phyloP scores from a whole-genome alignment of 2,329 filamentous ascomycete genomes.

The Curvularia hawaiiensis region DNA sequence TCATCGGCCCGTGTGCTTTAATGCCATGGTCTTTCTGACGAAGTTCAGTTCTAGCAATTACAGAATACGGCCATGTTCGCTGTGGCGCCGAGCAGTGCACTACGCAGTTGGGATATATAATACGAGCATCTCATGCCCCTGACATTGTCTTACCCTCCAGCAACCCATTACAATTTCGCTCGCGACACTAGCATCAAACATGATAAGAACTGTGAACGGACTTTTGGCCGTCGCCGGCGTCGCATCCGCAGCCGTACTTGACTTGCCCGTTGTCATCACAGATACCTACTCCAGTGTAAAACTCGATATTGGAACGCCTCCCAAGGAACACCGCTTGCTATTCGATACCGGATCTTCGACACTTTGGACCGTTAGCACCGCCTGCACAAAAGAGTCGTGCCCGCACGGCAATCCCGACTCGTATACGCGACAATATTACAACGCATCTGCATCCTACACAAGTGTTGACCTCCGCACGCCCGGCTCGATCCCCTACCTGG shows the following conservation, averaged over 20 bases:
- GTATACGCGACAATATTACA: conserved; percentile 20
- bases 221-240: conserved; percentile 5
- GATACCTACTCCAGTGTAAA: conserved; percentile 14
- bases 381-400: conserved; percentile 21
- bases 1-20: not conserved
- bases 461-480: conserved; percentile 14
- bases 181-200: not conserved
- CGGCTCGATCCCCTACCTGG: conserved; percentile 18
- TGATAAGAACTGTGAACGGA: conserved; percentile 1
- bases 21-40: not conserved
- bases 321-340: conserved; percentile 18
- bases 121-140: not conserved
- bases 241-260: conserved; percentile 19
- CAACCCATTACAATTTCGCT: not conserved
- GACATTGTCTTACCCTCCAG: no score
- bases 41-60: not conserved
- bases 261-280: conserved; percentile 19
- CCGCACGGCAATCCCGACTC: conserved; percentile 5
- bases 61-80: not conserved
- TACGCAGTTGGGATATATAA: not conserved
- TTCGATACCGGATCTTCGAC: conserved; percentile 28
- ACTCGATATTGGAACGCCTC: conserved; percentile 16
- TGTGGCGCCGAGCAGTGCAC: not conserved
- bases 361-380: conserved; percentile 18
- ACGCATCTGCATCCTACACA: conserved; percentile 18